Evolutionary conservation across 2,329 filamentous ascomycete genomes (phyloP).

Genomic region (Pseudogymnoascus sp.): DNA sequence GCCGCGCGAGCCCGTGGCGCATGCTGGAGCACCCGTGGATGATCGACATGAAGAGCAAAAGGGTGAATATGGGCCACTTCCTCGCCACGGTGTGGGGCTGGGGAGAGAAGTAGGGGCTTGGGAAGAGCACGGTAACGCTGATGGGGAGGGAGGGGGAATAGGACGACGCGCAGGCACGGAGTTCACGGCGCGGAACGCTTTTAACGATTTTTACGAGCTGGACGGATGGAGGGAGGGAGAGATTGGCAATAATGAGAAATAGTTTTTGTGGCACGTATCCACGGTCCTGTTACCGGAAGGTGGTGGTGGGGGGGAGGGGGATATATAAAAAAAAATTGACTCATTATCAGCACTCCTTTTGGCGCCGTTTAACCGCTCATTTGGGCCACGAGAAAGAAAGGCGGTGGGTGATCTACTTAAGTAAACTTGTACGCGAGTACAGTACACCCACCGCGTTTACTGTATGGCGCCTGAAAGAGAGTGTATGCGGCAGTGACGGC

Average conservation of each 20-base stretch:
- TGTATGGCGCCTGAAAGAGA: background rate
- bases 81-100: conserved; percentile 94
- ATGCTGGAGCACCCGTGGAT: conserved; percentile 99
- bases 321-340: background rate
- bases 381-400: background rate
- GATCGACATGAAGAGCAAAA: conserved; percentile 88
- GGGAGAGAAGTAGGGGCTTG: conserved; percentile 39
- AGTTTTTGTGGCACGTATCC: background rate
- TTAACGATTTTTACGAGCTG: conserved; percentile 7
- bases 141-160: background rate
- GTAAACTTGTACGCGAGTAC: background rate
- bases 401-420: background rate
- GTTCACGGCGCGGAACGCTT: background rate
- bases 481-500: background rate
- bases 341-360: background rate
- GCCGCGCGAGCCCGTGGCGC: conserved; percentile 90
- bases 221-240: background rate
- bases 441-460: background rate
- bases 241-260: background rate
- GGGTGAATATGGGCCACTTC: conserved; percentile 96
- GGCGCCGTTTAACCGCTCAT: background rate
- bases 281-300: background rate
- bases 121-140: background rate
- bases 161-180: conserved; percentile 6
- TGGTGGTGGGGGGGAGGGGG: background rate